These are phyloP conservation scores for Colletotrichum gloeosporioides DNA, from an alignment of 2,329 filamentous ascomycete species.

Conservation along the genomic window DNA sequence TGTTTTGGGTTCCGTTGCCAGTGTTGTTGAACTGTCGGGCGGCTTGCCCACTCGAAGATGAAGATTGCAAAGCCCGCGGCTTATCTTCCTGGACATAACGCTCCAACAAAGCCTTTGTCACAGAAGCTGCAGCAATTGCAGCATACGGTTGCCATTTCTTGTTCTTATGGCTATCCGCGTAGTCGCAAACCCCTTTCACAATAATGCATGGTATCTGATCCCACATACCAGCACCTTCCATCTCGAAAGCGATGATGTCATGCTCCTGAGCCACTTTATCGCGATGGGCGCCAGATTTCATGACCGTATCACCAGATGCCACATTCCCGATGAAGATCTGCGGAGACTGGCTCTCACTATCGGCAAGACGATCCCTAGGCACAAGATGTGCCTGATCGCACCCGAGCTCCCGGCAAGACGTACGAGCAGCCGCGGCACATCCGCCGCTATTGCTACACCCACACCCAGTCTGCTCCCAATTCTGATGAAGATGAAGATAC, in stretches of 20 bases:
- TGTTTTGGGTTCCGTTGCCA: not conserved
- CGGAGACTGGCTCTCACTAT: not conserved
- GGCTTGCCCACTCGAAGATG: too few relatives aligned
- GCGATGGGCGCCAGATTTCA: slow-evolving; percentile 40
- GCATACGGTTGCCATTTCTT: slow-evolving; percentile 23
- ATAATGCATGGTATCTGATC: slow-evolving; percentile 39
- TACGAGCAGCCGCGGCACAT: not conserved
- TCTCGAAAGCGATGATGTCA: slow-evolving; percentile 36
- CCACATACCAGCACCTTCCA: slow-evolving; percentile 37
- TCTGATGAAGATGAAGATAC: not conserved
- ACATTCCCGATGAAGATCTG: slow-evolving; percentile 34
- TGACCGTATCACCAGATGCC: slow-evolving; percentile 43
- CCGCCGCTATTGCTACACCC: not conserved
- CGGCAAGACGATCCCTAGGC: not conserved
- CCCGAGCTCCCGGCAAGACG: not conserved
- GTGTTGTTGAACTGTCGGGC: not conserved
- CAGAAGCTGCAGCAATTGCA: slow-evolving; percentile 19
- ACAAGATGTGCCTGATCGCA: not conserved
- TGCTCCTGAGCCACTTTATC: slow-evolving; percentile 34
- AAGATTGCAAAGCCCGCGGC: accelerated
- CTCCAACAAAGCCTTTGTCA: slow-evolving; percentile 7
- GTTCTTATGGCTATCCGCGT: slow-evolving; percentile 41
- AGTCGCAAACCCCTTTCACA: slow-evolving; percentile 43
- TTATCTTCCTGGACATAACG: not conserved
- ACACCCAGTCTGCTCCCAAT: not conserved